Evolutionary conservation across 768 basidiomycete species (phyloP), one percentile per base, ranked within the genome.

Genomic region (Xanthoconium stramineum): DNA sequence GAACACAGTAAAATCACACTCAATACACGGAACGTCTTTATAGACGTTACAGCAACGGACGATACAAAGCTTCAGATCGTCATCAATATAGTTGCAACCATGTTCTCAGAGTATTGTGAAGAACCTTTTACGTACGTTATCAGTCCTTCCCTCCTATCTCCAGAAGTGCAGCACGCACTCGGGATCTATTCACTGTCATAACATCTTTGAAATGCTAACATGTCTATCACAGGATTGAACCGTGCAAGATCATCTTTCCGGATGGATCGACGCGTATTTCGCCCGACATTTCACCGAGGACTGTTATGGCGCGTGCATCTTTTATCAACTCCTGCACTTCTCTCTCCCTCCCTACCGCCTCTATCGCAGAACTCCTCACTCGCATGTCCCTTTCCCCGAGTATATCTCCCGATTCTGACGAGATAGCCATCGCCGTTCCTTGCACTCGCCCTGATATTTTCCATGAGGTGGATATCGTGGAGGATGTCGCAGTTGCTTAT

Each of bases 401-500:
- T 80, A 2, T 70, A 74, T 29, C 76, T 85, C 57, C 67, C 73
- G n/a, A 47, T 39, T 63, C 65, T 0, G 94, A 98, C 65, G 80
- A 83, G 62, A 77, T 99, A 42, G 64, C 79, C 17, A 87, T 98
- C 29, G 75, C 83, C 35, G 80, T 99, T 46, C 96, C 97, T 6
- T 79, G 90, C n/a, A 98, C 94, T n/a, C 84, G 97, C 37, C 94
- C 97, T 2, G 97, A 99, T 68, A 98, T 99, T 61, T 76, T 99
- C 52, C 97, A 99, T 69, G 94, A 98, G 71, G 97, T 95, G 67
- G 97, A 99, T 69, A 83, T 98, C 69, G 90, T 99, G 87, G 97
- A 99, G 69, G 97, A 99, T 61, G 93, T 89, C 3, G 97, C 97
- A 11, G 91, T 99, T 61, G 97, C 94, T 1, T 97, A 95, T 68